Percentiles rank a stretch among this genome's conserved stretches.
Evolutionary conservation across 192 early-diverging fungal species (phyloP).

Genomic region (Allomyces javanicus): DNA sequence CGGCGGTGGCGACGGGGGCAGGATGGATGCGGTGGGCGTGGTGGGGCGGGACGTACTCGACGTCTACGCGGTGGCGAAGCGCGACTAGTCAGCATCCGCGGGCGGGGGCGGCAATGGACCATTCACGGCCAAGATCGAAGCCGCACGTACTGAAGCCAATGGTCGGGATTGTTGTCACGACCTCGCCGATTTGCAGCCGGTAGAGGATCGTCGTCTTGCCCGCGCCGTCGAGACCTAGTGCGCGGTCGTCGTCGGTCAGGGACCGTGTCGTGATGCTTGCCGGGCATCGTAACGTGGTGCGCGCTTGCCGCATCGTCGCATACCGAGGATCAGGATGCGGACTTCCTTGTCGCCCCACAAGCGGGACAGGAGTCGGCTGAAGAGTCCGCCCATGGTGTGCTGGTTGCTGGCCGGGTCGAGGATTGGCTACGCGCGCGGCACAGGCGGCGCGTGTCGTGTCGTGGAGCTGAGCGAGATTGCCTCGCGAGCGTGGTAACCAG

Average conservation of each 20-base stretch:
- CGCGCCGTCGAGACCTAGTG: constrained; percentile 35
- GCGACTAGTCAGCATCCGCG: neutral
- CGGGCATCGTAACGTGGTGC: neutral
- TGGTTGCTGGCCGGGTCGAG: neutral
- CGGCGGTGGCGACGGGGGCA: no score
- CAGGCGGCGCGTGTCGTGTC: neutral
- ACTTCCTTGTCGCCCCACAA: constrained; percentile 90
- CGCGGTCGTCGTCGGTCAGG: constrained; percentile 4
- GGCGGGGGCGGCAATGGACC: neutral
- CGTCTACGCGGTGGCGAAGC: constrained; percentile 2
- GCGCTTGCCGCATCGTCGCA: constrained; percentile 82
- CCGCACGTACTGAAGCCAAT: constrained; percentile 31
- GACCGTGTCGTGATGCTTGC: constrained; percentile 73
- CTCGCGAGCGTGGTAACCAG: no score
- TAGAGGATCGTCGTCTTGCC: constrained; percentile 44
- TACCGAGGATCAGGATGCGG: constrained; percentile 86
- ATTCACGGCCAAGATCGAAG: constrained; percentile 5
- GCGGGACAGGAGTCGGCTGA: constrained; percentile 49
- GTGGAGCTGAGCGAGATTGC: no score
- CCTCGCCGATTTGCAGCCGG: constrained; percentile 71
- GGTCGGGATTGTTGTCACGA: constrained; percentile 92
- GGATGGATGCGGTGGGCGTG: constrained; percentile 52
- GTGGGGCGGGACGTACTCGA: neutral
- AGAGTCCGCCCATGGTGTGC: constrained; percentile 10
- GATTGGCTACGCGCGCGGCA: neutral